A percentile compares a stretch with the other conserved stretches of the same genome.
phyloP scores from a whole-genome alignment of 169 alveolate genomes.

The Eimeria praecox region DNA sequence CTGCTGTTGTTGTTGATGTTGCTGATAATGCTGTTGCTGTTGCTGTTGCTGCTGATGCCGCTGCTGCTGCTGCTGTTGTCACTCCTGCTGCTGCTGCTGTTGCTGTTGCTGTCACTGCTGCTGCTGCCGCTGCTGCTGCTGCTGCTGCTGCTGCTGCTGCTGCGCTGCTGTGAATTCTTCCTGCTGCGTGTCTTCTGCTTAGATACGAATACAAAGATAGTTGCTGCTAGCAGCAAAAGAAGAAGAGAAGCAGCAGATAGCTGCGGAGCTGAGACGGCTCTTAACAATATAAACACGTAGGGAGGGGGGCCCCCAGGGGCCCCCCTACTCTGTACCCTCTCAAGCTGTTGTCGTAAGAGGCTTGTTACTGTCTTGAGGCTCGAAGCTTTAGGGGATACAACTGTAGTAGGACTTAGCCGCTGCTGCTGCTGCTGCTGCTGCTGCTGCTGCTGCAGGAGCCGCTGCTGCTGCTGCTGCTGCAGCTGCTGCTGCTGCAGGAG shows the following conservation, averaged over 20 bases:
- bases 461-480: background rate
- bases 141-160: background rate
- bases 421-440: constrained; percentile 3
- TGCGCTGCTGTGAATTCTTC: background rate
- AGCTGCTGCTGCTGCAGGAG: background rate
- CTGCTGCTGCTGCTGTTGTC: background rate
- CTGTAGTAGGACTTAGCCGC: background rate
- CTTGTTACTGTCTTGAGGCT: background rate
- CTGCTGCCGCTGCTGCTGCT: background rate
- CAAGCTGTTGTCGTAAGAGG: background rate
- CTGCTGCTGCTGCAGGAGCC: background rate
- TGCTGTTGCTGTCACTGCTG: background rate
- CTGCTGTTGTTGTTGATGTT: background rate
- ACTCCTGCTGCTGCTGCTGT: background rate
- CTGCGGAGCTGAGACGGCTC: no score
- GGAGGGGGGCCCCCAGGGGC: background rate
- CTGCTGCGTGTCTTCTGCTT: background rate
- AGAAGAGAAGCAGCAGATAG: background rate
- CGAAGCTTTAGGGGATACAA: background rate
- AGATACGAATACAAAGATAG: background rate
- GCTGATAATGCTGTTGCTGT: background rate
- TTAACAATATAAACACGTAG: no score
- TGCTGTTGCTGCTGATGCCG: no score
- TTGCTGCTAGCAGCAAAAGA: background rate
- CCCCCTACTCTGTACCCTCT: background rate